Conservation (phyloP, 805 yeast species). For the Jamesozyma rosinii region DNA sequence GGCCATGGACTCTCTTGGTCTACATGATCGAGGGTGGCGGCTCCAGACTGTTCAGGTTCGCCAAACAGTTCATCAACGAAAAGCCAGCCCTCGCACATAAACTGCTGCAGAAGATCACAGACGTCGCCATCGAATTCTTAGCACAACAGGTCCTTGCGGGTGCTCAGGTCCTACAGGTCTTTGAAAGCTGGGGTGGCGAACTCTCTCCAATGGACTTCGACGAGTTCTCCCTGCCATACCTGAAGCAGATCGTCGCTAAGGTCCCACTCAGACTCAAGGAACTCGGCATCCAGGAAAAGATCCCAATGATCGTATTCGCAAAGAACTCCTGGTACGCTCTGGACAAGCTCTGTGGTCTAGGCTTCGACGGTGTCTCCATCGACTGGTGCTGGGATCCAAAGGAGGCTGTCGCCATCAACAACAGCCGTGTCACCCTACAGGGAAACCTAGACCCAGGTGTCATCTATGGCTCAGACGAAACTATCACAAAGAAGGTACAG, state of each 20-base stretch:
- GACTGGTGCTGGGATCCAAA: constrained; percentile 87
- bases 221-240: constrained; percentile 82
- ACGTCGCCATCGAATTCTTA: constrained; percentile 82
- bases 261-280: constrained; percentile 63
- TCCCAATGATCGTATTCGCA: constrained; percentile 86
- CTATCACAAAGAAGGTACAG: constrained; percentile 71
- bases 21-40: constrained; percentile 99
- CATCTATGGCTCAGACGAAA: constrained; percentile 81
- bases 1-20: constrained; percentile 94
- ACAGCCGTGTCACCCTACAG: constrained; percentile 76
- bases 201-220: constrained; percentile 81
- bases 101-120: constrained; percentile 69
- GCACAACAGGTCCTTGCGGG: constrained; percentile 95
- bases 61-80: constrained; percentile 84
- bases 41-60: constrained; percentile 80
- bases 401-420: constrained; percentile 67
- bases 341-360: constrained; percentile 69
- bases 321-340: constrained; percentile 97
- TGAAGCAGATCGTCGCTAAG: constrained; percentile 61
- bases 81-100: constrained; percentile 63
- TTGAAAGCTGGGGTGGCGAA: constrained; percentile 98
- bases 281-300: constrained; percentile 56
- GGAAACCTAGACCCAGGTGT: constrained; percentile 95
- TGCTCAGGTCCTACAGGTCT: constrained; percentile 94
- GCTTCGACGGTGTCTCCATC: constrained; percentile 80